These are phyloP conservation scores for Vigna hirtella DNA, from an alignment of 306 rosid species.

Conservation along the genomic window DNA sequence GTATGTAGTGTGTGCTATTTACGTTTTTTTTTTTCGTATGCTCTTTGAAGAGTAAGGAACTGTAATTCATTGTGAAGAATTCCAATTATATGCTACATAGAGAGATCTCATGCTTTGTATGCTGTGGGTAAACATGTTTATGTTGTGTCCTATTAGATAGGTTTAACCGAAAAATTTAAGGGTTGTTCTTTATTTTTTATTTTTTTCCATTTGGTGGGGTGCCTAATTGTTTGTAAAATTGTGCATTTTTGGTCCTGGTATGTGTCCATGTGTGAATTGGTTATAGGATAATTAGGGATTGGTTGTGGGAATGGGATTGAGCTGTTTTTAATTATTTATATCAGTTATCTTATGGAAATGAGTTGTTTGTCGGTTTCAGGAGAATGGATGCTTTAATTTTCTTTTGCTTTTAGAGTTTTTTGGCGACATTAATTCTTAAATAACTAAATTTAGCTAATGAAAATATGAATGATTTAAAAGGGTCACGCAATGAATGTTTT, in stretches of 20 bases:
- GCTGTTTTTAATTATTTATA: not conserved
- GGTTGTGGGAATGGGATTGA: not conserved
- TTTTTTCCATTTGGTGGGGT: not conserved
- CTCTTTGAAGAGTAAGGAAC: not conserved
- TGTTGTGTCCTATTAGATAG: not conserved
- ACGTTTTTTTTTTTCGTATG: not conserved
- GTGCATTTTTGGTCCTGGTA: not conserved
- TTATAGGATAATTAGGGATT: not conserved
- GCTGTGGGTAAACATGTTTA: not conserved
- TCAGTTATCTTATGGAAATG: not conserved
- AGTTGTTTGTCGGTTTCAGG: not conserved
- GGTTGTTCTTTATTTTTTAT: not conserved
- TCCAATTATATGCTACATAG: not conserved
- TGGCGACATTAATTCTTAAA: not conserved
- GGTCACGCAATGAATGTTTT: too few species aligned
- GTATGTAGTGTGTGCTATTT: conserved; percentile 41
- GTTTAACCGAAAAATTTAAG: not conserved
- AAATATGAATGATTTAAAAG: too few species aligned
- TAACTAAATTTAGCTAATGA: not conserved
- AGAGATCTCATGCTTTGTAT: not conserved
- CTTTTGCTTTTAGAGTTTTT: not conserved
- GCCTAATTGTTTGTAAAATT: not conserved
- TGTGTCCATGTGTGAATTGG: not conserved
- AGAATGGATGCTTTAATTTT: not conserved
- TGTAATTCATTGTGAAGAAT: not conserved